Evolutionary conservation across 352 stramenopile species (phyloP).

Genomic region (Pythium utonaiense): DNA sequence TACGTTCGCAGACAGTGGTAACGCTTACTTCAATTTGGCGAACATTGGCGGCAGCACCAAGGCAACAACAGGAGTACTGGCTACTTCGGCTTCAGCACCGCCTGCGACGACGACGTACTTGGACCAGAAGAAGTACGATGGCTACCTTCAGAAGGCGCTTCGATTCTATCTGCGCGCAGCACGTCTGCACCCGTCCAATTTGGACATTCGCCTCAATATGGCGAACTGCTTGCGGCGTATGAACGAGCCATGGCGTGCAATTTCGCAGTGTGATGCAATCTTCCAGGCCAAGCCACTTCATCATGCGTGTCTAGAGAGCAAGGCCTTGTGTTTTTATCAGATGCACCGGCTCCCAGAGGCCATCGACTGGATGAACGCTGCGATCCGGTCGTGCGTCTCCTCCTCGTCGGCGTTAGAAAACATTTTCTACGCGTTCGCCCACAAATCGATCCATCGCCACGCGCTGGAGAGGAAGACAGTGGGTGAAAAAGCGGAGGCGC

Average conservation of each 20-base stretch:
- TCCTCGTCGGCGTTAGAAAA: slow-evolving; percentile 56
- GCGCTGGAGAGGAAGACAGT: slow-evolving; percentile 53
- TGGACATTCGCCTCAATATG: slow-evolving; percentile 63
- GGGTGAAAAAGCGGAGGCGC: slow-evolving; percentile 2
- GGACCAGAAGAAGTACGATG: slow-evolving; percentile 33
- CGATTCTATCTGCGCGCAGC: slow-evolving; percentile 67
- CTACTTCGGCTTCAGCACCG: slow-evolving; percentile 8
- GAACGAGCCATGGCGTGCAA: slow-evolving; percentile 33
- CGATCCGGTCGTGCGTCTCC: slow-evolving; percentile 51
- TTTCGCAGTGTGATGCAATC: slow-evolving; percentile 57
- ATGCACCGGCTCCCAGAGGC: slow-evolving; percentile 41
- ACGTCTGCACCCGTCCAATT: slow-evolving; percentile 57
- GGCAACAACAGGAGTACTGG: neutral
- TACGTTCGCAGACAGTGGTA: slow-evolving; percentile 69
- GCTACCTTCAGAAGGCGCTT: slow-evolving; percentile 46
- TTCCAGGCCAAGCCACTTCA: slow-evolving; percentile 35
- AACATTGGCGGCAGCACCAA: slow-evolving; percentile 16
- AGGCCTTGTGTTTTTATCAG: slow-evolving; percentile 56
- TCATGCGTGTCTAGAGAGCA: slow-evolving; percentile 52
- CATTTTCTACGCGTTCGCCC: slow-evolving; percentile 63
- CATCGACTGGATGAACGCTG: slow-evolving; percentile 50
- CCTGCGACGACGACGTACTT: slow-evolving; percentile 15
- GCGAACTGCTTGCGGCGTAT: slow-evolving; percentile 61
- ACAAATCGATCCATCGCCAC: slow-evolving; percentile 46
- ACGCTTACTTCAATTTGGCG: slow-evolving; percentile 72